Percentiles rank a stretch among this genome's conserved stretches.
Conservation (phyloP, 768 basidiomycete species). For the Kwoniella sp. region DNA sequence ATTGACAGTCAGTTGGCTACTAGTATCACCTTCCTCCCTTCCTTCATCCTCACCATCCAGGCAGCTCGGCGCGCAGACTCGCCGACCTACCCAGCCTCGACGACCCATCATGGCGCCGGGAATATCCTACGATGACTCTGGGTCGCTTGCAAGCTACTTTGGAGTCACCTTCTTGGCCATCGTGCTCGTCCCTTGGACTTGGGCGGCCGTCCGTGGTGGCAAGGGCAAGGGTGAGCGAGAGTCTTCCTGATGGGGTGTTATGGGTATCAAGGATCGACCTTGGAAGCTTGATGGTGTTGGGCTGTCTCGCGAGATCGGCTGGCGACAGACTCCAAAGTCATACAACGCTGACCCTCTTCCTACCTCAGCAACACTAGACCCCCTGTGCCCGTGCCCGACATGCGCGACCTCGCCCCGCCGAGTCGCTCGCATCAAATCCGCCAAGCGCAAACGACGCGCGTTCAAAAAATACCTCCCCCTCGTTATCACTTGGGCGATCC, state of each 20-base stretch:
- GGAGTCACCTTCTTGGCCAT: constrained; percentile 82
- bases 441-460: constrained; percentile 22
- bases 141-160: constrained; percentile 61
- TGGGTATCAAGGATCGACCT: too few relatives aligned
- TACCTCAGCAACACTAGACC: constrained; percentile 56
- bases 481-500: constrained; percentile 66
- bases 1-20: too few relatives aligned
- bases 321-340: too few relatives aligned
- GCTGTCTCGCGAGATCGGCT: too few relatives aligned
- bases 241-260: constrained; percentile 50
- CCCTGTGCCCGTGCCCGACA: constrained; percentile 55
- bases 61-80: too few relatives aligned
- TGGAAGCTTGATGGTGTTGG: too few relatives aligned
- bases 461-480: constrained; percentile 59
- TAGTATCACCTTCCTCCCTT: too few relatives aligned
- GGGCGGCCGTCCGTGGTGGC: not conserved
- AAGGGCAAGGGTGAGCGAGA: constrained; percentile 54
- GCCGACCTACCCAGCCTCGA: too few relatives aligned
- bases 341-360: too few relatives aligned
- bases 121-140: constrained; percentile 52
- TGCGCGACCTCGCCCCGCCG: constrained; percentile 52
- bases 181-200: constrained; percentile 71
- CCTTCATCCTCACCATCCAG: too few relatives aligned
- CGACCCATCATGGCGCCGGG: constrained; percentile 38
- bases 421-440: constrained; percentile 57